Conservation (phyloP, 345 rosid genomes). For the Rhizophora apiculata region DNA sequence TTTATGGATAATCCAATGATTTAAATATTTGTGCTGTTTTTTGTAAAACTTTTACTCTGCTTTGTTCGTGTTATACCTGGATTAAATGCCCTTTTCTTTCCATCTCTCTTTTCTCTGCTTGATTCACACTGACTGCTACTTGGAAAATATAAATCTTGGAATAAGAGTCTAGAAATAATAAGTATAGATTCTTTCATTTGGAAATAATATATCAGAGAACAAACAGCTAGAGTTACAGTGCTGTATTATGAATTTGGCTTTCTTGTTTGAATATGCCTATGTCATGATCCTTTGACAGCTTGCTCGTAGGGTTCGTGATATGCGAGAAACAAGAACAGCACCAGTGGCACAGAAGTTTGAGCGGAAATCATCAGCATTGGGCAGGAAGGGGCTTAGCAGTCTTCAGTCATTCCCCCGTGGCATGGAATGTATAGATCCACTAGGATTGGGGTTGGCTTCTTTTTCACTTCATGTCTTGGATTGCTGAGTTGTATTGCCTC, state of each 20-base stretch:
- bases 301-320: conserved; percentile 87
- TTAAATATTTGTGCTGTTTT: background rate
- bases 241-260: background rate
- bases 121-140: no score
- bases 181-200: background rate
- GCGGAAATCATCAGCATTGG: conserved; percentile 44
- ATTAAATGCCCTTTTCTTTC: background rate
- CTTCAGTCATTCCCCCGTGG: conserved; percentile 90
- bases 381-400: conserved; percentile 48
- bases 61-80: background rate
- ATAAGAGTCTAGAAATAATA: background rate
- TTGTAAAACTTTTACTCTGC: background rate
- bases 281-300: conserved; percentile 51
- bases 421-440: conserved; percentile 93
- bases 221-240: background rate
- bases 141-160: background rate
- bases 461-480: background rate
- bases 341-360: conserved; percentile 76
- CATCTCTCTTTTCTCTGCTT: background rate
- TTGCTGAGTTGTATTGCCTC: background rate
- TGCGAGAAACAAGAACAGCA: conserved; percentile 84
- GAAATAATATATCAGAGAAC: background rate
- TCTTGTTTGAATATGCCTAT: background rate
- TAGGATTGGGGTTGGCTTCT: conserved; percentile 74
- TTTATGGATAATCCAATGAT: background rate